phyloP scores from a whole-genome alignment of 257 asterid species.

The Nicotiana undulata region DNA sequence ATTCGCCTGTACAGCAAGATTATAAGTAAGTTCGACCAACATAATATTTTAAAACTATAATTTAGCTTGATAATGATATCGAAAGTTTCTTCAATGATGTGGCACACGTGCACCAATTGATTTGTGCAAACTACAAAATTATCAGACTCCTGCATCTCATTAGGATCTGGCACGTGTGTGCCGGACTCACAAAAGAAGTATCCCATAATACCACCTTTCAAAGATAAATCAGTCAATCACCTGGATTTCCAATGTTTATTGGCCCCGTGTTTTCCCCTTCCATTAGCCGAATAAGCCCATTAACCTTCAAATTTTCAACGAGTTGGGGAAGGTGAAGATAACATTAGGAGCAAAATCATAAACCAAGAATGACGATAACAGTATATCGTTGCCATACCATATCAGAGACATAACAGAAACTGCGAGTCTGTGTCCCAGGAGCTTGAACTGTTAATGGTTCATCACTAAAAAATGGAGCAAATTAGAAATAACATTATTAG shows the following conservation, averaged over 20 bases:
- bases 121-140: neutral
- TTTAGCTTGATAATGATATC: neutral
- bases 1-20: slow-evolving; percentile 35
- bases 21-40: neutral
- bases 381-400: slow-evolving; percentile 25
- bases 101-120: neutral
- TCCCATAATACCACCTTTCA: neutral
- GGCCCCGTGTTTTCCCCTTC: slow-evolving; percentile 57
- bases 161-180: neutral
- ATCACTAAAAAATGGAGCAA: slow-evolving; percentile 33
- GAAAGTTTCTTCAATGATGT: neutral
- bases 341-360: neutral
- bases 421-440: slow-evolving; percentile 93
- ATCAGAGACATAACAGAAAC: slow-evolving; percentile 51
- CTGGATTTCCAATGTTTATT: slow-evolving; percentile 69
- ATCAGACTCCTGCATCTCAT: neutral
- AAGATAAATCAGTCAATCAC: slow-evolving; percentile 6
- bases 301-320: slow-evolving; percentile 18
- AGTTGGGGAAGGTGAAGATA: neutral
- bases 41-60: neutral
- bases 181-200: neutral
- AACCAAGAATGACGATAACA: neutral
- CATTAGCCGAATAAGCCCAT: slow-evolving; percentile 49
- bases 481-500: neutral
- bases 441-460: slow-evolving; percentile 84